A percentile compares a stretch with the other conserved stretches of the same genome.
These are phyloP conservation scores for Nectriaceae sp. DNA, from an alignment of 2,329 filamentous ascomycete species.

Conservation along the genomic window DNA sequence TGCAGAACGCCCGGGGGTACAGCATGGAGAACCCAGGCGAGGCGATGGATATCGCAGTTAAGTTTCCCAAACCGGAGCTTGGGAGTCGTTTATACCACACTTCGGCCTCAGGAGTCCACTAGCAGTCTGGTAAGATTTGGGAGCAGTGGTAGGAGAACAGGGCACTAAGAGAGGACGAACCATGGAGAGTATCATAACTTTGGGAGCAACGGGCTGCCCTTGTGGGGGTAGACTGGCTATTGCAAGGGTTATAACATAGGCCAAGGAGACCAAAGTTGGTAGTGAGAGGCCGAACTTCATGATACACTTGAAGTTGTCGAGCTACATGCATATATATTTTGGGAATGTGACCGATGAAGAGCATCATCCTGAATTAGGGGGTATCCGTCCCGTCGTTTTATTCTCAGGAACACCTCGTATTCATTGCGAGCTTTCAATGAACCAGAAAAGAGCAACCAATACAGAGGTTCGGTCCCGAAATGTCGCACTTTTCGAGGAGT, in stretches of 20 bases:
- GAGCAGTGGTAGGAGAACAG: background rate
- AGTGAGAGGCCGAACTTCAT: conserved; percentile 11
- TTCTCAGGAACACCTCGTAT: background rate
- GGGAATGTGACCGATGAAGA: no score
- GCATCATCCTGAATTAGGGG: background rate
- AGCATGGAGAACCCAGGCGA: conserved; percentile 65
- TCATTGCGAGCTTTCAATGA: no score
- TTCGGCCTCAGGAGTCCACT: conserved; percentile 64
- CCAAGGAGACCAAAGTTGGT: background rate
- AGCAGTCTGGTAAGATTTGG: conserved; percentile 4
- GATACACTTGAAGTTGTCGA: background rate
- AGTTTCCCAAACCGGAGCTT: conserved; percentile 49
- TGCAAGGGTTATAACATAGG: conserved; percentile 1
- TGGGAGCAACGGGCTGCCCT: conserved; percentile 47
- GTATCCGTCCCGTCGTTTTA: background rate
- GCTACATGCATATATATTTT: background rate
- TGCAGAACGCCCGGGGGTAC: conserved; percentile 67
- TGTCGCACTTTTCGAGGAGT: background rate
- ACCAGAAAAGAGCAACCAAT: no score
- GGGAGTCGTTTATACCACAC: conserved; percentile 60
- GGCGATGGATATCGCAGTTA: conserved; percentile 58
- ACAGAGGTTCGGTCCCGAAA: background rate
- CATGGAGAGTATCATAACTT: conserved; percentile 65
- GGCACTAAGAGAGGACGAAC: conserved; percentile 38
- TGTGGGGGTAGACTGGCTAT: conserved; percentile 5